Evolutionary conservation across 768 basidiomycete species (phyloP).

Genomic region (Trametes punicea): DNA sequence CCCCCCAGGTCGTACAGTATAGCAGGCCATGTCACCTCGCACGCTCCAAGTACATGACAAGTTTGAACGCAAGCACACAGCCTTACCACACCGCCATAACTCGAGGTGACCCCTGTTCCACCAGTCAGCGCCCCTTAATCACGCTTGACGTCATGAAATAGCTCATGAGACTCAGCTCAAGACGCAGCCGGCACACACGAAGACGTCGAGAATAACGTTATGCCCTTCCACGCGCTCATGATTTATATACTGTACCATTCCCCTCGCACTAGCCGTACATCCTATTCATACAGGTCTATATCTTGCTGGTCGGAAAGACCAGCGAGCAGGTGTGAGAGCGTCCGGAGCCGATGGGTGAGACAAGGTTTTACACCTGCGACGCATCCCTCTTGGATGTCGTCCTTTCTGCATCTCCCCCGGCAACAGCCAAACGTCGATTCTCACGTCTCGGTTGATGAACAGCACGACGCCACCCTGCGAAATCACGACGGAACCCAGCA

Average conservation of each 20-base stretch:
- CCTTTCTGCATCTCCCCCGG: slow-evolving; percentile 49
- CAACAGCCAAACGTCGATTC: slow-evolving; percentile 30
- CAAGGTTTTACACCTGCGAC: slow-evolving; percentile 6
- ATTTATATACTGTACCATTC: background rate
- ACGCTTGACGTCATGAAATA: slow-evolving; percentile 15
- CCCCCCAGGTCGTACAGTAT: background rate
- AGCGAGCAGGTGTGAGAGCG: background rate
- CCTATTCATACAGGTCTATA: slow-evolving; percentile 10
- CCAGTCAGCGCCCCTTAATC: slow-evolving; percentile 14
- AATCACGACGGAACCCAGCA: slow-evolving; percentile 83
- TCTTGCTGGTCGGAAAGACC: background rate
- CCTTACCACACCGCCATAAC: too few species aligned
- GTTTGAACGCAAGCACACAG: background rate
- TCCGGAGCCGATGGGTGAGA: background rate
- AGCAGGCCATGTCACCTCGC: background rate
- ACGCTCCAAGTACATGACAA: too few species aligned
- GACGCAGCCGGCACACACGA: background rate
- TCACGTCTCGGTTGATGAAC: slow-evolving; percentile 63
- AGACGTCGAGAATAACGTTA: slow-evolving; percentile 1
- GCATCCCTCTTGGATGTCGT: slow-evolving; percentile 41
- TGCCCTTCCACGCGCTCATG: background rate
- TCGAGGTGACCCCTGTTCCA: background rate
- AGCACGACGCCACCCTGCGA: slow-evolving; percentile 94
- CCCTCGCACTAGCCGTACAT: background rate
- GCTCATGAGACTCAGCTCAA: slow-evolving; percentile 3